Base-by-base conservation (phyloP, 177 flowering plant species). In the Tripterygium wilfordii region DNA sequence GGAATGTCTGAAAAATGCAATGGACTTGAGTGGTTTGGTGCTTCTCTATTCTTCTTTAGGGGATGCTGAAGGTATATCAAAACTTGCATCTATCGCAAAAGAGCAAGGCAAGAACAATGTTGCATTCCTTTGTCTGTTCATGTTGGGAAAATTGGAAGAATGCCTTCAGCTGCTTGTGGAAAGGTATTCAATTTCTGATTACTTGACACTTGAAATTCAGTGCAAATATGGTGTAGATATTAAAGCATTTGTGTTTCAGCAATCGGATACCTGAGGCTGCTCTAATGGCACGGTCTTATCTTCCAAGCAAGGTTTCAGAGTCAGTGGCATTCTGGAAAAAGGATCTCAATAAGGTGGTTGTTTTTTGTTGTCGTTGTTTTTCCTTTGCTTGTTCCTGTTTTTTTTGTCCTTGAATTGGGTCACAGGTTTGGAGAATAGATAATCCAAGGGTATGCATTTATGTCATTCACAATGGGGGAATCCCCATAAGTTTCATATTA, bases 211-310 rank as follows among this genome's bases (percentile, higher is more conserved):
- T 42, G 18, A 18, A 9, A 6, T n/a, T 37, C 26, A 15, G 33
- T 27, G 23, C 2, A n/a, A 16, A 29, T 17, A 25, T 27, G 23
- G 21, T 25, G 2, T 10, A 12, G 37, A 27, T 45, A 33, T 14
- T 54, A 25, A 44, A 38, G 14, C 36, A 28, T 43, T 49, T 31
- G 38, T 39, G 57, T 58, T 60, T 57, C 88, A 92, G 96, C 74
- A 86, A 92, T 41, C 86, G 98, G 68, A 92, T 92, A 59, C 98
- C 98, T 36, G 98, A 92, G 61, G 98, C 98, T 69, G 96, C 98
- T 62, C 67, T 92, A 54, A 86, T 92, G 96, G 98, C 98, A 13
- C 75, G 98, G 44, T 92, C 98, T 42, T 92, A 92, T 69, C 91
- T 88, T 52, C 98, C 98, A 10, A 86, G 96, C 77, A 92, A 82